Evolutionary conservation across 1,284 basidiomycete species (phyloP), one percentile per base, ranked within the genome.

Genomic region (Cystobasidium pallidum): DNA sequence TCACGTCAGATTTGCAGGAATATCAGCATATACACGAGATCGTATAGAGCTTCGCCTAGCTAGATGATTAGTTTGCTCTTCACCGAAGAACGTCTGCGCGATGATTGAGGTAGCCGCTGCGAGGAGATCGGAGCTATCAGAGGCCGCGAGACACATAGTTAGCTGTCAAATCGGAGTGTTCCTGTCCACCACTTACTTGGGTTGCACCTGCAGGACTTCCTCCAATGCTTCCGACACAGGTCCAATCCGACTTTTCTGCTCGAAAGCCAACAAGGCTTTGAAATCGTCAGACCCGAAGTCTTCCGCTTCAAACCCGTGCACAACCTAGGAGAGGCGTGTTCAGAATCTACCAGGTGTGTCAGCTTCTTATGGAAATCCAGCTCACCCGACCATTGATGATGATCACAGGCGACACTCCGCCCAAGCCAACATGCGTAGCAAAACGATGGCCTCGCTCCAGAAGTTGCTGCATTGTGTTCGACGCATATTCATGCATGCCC

Each of bases 261-360:
- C 94, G 80, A 89, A 94, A 1, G 82, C 79, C 73, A 88, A 86
- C 51, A 95, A 81, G 1, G 85, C 83, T 55, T 83, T 81, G 78
- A 94, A 89, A 79, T 94, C 92, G 19, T 84, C 84, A 0, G 85
- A 79, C 4, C 81, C 74, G 78, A 95, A 91, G 15, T 86, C 84
- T 11, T 82, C 83, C 0, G 81, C 74, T 6, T 80, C 80, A 58
- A 91, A 80, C 0, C 89, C 89, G 0, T 89, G 89, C 32, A 91
- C 81, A 55, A 90, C 80, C 89, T 90, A 74, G 21, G 32, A 45
- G 21, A 15, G 19, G 13, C 3, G 34, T 24, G 17, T 11, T 19
- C 28, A 39, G 19, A 24, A 47, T 8, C 24, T 6, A 51, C 7
- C 24, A 47, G n/a, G 45, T 19, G 32, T 39, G 36, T 39, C 36